Base-by-base conservation (phyloP, 495 filamentous ascomycete genomes). In the Rhypophila decipiens region DNA sequence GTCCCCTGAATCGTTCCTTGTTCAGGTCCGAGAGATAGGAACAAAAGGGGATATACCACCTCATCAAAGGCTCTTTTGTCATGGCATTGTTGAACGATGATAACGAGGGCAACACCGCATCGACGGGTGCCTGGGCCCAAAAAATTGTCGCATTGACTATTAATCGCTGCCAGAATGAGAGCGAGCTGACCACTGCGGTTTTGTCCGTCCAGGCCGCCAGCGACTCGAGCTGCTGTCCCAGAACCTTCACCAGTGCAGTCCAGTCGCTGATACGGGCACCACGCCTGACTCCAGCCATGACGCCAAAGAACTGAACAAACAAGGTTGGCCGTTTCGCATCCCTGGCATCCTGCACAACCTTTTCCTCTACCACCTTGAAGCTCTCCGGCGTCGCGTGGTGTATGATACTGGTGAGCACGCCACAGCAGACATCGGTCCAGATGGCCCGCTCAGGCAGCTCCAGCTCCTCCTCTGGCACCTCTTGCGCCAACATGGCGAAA, bases 41-140 rank as follows among this genome's bases (percentile, higher is more conserved):
- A 61, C 86, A 96, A 58, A 96, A 96, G 4, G 79, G 73, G 39
- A 96, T 70, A 63, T 97, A 97, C 68, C 80, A 78, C 42, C 61
- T 60, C 49, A 81, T 78, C 42, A 86, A 72, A 2, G 68, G 72
- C 17, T 82, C 80, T 39, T 71, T 76, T 5, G 79, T 79, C 48
- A 91, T 70, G n/a, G 67, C 61, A 29, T 79, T 74, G 69, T 83
- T 80, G 33, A 87, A 69, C 5, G 75, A 51, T 18, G 78, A 77
- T 29, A 88, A 66, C 29, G 70, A 75, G 8, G 88, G 80, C 36
- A 96, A 78, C 42, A 90, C 69, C 13, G 80, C 76, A 55, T 95
- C 87, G 60, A 95, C 79, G 20, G 90, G 84, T n/a, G 88, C 80
- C 39, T 79, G 72, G 58, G 85, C 80, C 47, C 95, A 73, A 4